phyloP scores from a whole-genome alignment of 2,329 filamentous ascomycete species.

The Reticulascus tulasneorum region DNA sequence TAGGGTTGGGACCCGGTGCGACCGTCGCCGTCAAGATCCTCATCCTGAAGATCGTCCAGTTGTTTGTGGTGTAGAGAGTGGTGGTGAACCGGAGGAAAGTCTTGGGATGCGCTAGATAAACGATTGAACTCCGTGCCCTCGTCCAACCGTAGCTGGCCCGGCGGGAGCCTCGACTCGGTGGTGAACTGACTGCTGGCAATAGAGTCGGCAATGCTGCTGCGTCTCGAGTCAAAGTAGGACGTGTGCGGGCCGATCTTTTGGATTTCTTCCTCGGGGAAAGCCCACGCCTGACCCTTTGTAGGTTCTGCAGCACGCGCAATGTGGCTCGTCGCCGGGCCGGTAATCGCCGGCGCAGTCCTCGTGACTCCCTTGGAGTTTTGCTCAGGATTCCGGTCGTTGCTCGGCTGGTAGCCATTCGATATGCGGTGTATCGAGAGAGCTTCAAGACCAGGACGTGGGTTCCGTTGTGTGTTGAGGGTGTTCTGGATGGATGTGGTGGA shows the following conservation, averaged over 20 bases:
- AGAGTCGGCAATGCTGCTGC: slow-evolving; percentile 74
- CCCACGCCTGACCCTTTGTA: slow-evolving; percentile 80
- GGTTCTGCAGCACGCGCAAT: slow-evolving; percentile 71
- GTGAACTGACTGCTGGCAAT: slow-evolving; percentile 78
- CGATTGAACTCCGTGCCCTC: slow-evolving; percentile 49
- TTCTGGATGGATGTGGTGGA: slow-evolving; percentile 73
- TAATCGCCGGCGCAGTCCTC: slow-evolving; percentile 72
- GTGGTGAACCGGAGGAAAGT: slow-evolving; percentile 63
- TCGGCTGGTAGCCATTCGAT: slow-evolving; percentile 62
- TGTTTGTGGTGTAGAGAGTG: slow-evolving; percentile 74
- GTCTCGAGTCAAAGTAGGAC: slow-evolving; percentile 60
- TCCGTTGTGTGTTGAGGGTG: slow-evolving; percentile 63
- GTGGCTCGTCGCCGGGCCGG: slow-evolving; percentile 60
- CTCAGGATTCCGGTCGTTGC: slow-evolving; percentile 54
- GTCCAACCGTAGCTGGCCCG: slow-evolving; percentile 68
- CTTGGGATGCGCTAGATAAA: slow-evolving; percentile 46
- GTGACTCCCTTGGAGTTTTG: slow-evolving; percentile 45
- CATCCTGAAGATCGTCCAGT: slow-evolving; percentile 60
- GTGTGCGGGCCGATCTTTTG: slow-evolving; percentile 44
- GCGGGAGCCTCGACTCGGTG: slow-evolving; percentile 66
- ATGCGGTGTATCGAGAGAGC: slow-evolving; percentile 53
- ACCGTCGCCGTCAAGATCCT: slow-evolving; percentile 51
- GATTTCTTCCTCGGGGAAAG: slow-evolving; percentile 72
- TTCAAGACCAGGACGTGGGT: slow-evolving; percentile 50
- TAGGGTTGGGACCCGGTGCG: slow-evolving; percentile 65